Base-by-base conservation (phyloP, 805 yeast species). In the Ogataea degrootiae region DNA sequence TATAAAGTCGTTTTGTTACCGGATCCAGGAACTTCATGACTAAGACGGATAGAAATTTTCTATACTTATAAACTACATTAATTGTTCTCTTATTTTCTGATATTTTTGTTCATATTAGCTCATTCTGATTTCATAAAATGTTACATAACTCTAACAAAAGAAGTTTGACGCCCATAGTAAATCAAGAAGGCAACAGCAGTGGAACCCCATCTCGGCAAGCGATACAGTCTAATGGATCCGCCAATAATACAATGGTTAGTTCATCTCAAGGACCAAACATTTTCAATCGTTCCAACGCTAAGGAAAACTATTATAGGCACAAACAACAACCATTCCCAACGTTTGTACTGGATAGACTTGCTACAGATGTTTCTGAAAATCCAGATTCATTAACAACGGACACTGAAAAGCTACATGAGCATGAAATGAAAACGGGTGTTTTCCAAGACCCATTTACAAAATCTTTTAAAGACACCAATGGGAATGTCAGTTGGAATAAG, bases 271-370 rank as follows among this genome's bases (percentile, higher is more conserved):
- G 36, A 17, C 54, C 54, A 4, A 49, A 52, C 35, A 44, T 54
- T 31, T 51, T 51, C 43, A 45, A 46, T 14, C 43, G 47, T 22
- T 41, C 41, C 16, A 15, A 31, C 3, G 48, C 50, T n/a, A 51
- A 47, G 33, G 49, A 41, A 29, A 50, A 43, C 22, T 48, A 46
- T 36, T 62, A 62, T 43, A 42, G 61, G 9, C 60, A 51, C 22
- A 55, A 52, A 14, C 48, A 51, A 26, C 62, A 60, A 34, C 63
- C 81, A 0, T 68, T 76, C 0, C 92, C 92, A 1, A 83, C 85
- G 1, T 85, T 79, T 65, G 89, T 80, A 1, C 62, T 85, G 39
- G 85, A 82, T 48, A 73, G 74, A 31, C 59, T 80, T n/a, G 64
- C 74, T 3, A 67, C 66, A 56, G 71, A 42, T n/a, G 17, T 14